These are phyloP conservation scores for Moniliella sp. DNA, from an alignment of 1,284 basidiomycete genomes.

Conservation along the genomic window DNA sequence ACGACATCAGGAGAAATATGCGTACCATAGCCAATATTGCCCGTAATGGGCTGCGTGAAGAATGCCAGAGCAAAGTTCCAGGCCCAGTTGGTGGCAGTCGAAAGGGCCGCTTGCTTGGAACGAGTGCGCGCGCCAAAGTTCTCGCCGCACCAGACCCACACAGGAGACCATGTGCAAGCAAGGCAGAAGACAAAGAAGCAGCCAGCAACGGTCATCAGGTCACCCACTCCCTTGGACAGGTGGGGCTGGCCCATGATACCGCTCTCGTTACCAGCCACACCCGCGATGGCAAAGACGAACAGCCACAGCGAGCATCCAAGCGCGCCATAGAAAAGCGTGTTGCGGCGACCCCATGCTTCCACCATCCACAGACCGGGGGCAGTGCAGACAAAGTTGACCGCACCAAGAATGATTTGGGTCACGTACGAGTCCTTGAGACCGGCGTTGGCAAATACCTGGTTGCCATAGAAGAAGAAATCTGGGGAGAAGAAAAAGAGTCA, in stretches of 20 bases:
- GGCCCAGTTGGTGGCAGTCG: constrained; percentile 49
- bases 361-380: constrained; percentile 44
- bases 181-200: constrained; percentile 59
- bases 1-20: too few relatives aligned
- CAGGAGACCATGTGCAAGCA: constrained; percentile 47
- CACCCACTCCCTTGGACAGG: constrained; percentile 41
- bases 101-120: constrained; percentile 52
- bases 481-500: background rate
- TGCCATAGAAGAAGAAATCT: constrained; percentile 45
- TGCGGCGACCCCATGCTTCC: constrained; percentile 42
- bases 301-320: constrained; percentile 51
- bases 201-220: constrained; percentile 58
- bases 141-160: constrained; percentile 37
- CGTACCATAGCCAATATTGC: constrained; percentile 5
- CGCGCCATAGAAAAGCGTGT: constrained; percentile 39
- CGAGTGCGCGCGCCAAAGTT: constrained; percentile 54
- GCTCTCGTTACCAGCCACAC: too few relatives aligned
- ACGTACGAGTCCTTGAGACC: constrained; percentile 45
- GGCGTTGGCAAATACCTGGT: constrained; percentile 48
- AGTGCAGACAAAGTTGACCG: constrained; percentile 44
- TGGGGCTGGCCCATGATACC: too few relatives aligned
- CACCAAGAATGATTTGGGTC: constrained; percentile 44
- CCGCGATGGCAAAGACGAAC: constrained; percentile 55
- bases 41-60: constrained; percentile 36
- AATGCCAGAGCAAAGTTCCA: constrained; percentile 26